Evolutionary conservation across 2,329 filamentous ascomycete genomes (phyloP), one percentile per base, ranked within the genome.

Genomic region (Colletotrichum godetiae): DNA sequence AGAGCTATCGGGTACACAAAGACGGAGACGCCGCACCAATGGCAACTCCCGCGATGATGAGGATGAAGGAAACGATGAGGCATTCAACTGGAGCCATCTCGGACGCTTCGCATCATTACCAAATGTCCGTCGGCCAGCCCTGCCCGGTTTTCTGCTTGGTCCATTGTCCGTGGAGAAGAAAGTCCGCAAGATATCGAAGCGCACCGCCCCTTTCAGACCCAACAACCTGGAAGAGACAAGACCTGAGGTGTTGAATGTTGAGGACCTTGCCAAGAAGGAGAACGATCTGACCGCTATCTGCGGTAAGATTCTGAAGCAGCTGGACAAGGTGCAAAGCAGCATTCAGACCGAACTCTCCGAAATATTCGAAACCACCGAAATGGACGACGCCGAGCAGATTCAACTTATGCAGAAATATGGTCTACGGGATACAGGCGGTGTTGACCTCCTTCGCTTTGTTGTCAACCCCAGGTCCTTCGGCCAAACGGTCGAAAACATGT

Each of bases 401-500:
- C 85, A 81, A 11, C 84, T 94, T 8, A 92, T 95, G 87, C 88
- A 90, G 49, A 86, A 89, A 67, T 84, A 93, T 77, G 89, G 92
- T 2, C 85, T 98, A 15, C 88, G 91, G 13, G 86, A 88, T 22
- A 91, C 91, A 2, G 92, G 92, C 1, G 94, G 94, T 19, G 89
- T 98, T 4, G 91, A 94, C 62, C 84, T 98, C 13, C 93, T 98
- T 81, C 91, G 93, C 65, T 98, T 98, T 77, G 94, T 95, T 53
- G 89, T 98, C 75, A 98, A 99, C 77, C 97, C 97, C 0, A 86
- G 86, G 52, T 97, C 95, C 0, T 99, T 98, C 78, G 94, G 94
- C 0, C 97, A 99, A 82, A 98, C 95, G 0, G 92, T 99, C 7
- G 97, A 99, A 81, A 99, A 99, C 78, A 87, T 99, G 78, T 99